Evolutionary conservation across 1,139 yeast genomes (phyloP), one percentile per base, ranked within the genome.

Genomic region (Hansenula lynferdii): DNA sequence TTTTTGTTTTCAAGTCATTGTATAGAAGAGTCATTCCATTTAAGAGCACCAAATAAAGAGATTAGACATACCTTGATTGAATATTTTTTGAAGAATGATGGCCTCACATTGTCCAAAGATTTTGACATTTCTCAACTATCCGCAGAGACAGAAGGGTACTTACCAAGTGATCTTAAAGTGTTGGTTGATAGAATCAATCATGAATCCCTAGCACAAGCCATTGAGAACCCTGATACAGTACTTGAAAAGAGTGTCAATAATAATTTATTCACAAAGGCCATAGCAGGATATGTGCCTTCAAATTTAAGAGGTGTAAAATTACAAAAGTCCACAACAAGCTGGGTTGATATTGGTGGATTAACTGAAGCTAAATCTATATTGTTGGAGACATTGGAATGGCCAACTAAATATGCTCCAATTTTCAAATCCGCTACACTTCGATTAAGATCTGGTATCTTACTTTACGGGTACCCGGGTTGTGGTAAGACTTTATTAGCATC

Each of bases 381-480:
- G 19, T 61, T 89, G 36, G 97, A 92, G 57, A 92, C 97, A 0
- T 63, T 92, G 28, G 97, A 92, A 57, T 90, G 97, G 97, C 98
- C 98, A 2, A 87, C 96, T 1, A 85, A 82, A 53, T 92, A 90
- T 56, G 95, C 96, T 0, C 97, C 97, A 4, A 86, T 92, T 22
- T 92, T 92, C 60, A 82, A 85, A 16, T 80, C 78, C 48, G 86
- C 96, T 54, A 96, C 97, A 0, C 65, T 92, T 38, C 67, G 97
- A 41, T 67, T 90, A 40, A 71, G 97, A 53, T 87, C 97, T 0
- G 98, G 98, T 39, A 76, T 92, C 26, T 67, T 92, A 38, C 71
- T 92, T 15, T 92, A 90, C 60, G 98, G 98, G 0, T 92, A 86
- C 55, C 98, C 98, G 1, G 98, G 98, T 5, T 92, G 98, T 64